phyloP scores from a whole-genome alignment of 2,329 filamentous ascomycete species.

The Neoscytalidium dimidiatum region DNA sequence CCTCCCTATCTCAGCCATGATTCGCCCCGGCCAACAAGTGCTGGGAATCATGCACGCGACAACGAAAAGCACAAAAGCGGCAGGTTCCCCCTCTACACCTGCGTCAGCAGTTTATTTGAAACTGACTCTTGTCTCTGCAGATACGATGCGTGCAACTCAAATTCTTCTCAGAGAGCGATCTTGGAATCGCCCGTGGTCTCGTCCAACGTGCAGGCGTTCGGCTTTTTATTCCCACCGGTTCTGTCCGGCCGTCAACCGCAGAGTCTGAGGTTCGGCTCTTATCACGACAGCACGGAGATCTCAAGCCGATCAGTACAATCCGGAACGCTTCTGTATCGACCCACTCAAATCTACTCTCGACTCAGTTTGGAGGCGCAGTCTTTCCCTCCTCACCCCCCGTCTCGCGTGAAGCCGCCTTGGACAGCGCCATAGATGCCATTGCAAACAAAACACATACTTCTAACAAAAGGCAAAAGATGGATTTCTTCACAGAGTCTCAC shows the following conservation, averaged over 20 bases:
- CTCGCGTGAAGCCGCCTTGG: no score
- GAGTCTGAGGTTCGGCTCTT: neutral
- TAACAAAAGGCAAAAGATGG: neutral
- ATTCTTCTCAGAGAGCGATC: conserved; percentile 42
- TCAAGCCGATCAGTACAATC: neutral
- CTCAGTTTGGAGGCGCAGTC: no score
- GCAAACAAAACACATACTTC: neutral
- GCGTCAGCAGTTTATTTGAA: no score
- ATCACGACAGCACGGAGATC: neutral
- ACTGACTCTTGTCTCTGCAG: conserved; percentile 27
- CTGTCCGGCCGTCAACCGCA: neutral
- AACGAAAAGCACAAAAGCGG: no score
- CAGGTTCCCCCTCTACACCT: no score
- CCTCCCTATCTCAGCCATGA: conserved; percentile 47
- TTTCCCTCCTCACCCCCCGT: no score
- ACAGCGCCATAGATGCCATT: conserved; percentile 23
- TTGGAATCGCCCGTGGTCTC: conserved; percentile 29
- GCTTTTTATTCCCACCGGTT: neutral
- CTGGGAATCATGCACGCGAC: conserved; percentile 45
- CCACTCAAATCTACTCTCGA: neutral
- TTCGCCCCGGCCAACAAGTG: conserved; percentile 32
- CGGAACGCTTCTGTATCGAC: neutral
- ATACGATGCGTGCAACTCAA: conserved; percentile 47
- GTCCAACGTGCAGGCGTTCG: neutral
- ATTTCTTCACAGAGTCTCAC: neutral